Percentiles rank a stretch among this genome's conserved stretches.
Evolutionary conservation across 345 rosid genomes (phyloP).

Genomic region (Rhizophora mangle): DNA sequence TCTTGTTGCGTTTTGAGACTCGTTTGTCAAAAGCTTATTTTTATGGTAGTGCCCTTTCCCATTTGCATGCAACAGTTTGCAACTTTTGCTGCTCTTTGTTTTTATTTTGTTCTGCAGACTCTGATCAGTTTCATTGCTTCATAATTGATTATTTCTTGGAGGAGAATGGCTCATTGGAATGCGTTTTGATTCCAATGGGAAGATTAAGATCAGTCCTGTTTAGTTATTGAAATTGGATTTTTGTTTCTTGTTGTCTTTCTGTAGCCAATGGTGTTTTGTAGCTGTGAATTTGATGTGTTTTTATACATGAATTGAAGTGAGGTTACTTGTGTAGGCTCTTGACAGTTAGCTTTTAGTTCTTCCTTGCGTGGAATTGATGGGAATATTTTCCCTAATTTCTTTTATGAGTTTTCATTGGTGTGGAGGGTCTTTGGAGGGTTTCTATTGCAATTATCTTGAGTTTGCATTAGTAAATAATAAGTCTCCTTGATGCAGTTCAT

Average conservation of each 20-base stretch:
- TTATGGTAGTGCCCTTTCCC: not conserved
- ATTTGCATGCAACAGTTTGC: constrained; percentile 15
- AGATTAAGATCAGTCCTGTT: no score
- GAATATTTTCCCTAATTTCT: not conserved
- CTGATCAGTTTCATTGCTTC: not conserved
- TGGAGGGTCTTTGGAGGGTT: not conserved
- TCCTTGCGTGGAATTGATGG: not conserved
- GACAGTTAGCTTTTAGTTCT: not conserved
- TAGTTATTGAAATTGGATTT: no score
- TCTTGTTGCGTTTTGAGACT: constrained; percentile 5
- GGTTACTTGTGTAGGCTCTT: not conserved
- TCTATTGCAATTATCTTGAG: not conserved
- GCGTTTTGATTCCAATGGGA: not conserved
- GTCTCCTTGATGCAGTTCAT: not conserved
- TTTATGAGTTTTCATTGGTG: not conserved
- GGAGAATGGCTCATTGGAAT: not conserved
- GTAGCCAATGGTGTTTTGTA: not conserved
- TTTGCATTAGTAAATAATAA: not conserved
- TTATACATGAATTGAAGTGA: not conserved
- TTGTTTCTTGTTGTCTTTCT: not conserved
- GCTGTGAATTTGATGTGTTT: not conserved
- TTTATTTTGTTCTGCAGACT: not conserved
- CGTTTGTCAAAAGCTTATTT: constrained; percentile 3
- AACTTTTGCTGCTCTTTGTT: not conserved
- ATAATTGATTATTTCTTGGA: not conserved